phyloP scores from a whole-genome alignment of 2,329 filamentous ascomycete genomes.

The Claviceps quebecensis region DNA sequence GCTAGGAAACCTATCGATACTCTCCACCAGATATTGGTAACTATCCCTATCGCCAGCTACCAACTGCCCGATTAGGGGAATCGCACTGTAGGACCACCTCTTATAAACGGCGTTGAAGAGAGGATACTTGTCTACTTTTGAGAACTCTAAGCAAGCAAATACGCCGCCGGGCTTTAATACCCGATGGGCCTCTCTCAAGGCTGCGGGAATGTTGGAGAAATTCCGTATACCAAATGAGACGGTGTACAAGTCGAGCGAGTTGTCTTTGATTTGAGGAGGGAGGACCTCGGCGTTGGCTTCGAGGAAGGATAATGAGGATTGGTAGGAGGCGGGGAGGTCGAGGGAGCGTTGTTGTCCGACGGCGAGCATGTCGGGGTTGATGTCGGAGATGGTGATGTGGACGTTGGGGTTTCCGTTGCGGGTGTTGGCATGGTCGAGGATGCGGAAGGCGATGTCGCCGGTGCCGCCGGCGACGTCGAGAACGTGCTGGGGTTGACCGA shows the following conservation, averaged over 20 bases:
- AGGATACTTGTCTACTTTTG: constrained; percentile 60
- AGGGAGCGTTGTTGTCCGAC: constrained; percentile 73
- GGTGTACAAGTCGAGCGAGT: constrained; percentile 85
- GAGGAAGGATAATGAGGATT: constrained; percentile 55
- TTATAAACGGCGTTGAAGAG: constrained; percentile 81
- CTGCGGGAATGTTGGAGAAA: constrained; percentile 81
- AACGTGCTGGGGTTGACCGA: constrained; percentile 47
- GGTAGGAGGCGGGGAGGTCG: constrained; percentile 38
- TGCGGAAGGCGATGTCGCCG: constrained; percentile 93
- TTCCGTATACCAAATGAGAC: constrained; percentile 96
- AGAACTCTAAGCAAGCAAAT: constrained; percentile 94
- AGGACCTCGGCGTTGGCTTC: constrained; percentile 83
- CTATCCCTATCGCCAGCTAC: constrained; percentile 89
- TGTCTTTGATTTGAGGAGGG: constrained; percentile 43
- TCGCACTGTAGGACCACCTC: constrained; percentile 88
- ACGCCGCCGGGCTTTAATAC: constrained; percentile 90
- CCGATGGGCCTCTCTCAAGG: constrained; percentile 68
- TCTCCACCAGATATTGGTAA: constrained; percentile 97
- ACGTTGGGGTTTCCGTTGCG: constrained; percentile 63
- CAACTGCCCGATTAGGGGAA: constrained; percentile 87
- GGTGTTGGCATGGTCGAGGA: constrained; percentile 78
- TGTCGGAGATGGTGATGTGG: constrained; percentile 83
- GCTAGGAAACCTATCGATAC: constrained; percentile 82
- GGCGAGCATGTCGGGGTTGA: constrained; percentile 87
- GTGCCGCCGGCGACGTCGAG: constrained; percentile 95